These are phyloP conservation scores for Moniliella sp. DNA, from an alignment of 1,284 basidiomycete genomes.

Conservation along the genomic window DNA sequence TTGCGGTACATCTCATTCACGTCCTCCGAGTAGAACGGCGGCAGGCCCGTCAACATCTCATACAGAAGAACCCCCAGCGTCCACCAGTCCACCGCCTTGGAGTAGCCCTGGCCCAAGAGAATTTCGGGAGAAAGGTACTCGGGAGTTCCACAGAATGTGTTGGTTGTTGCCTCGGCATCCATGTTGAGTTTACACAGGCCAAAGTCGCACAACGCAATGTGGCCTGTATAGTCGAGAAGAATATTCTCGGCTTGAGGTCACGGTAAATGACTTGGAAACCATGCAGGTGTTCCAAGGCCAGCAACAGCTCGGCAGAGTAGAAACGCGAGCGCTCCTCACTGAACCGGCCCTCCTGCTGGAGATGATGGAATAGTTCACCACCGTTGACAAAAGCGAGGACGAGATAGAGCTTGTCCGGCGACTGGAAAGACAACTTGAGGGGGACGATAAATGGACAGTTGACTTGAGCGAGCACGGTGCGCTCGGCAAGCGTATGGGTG, in stretches of 20 bases:
- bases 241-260: conserved; percentile 93
- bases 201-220: conserved; percentile 94
- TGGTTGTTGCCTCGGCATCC: conserved; percentile 89
- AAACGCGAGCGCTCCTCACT: conserved; percentile 79
- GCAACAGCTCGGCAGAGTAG: conserved; percentile 83
- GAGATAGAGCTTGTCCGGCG: conserved; percentile 85
- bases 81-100: conserved; percentile 99
- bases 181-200: conserved; percentile 95
- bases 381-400: conserved; percentile 96
- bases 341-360: conserved; percentile 89
- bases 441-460: conserved; percentile 98
- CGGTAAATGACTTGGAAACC: conserved; percentile 95
- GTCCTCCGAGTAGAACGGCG: conserved; percentile 95
- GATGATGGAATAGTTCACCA: conserved; percentile 88
- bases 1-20: conserved; percentile 81
- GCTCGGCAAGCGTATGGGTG: conserved; percentile 87
- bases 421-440: conserved; percentile 96
- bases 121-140: conserved; percentile 74
- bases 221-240: conserved; percentile 82
- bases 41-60: conserved; percentile 91
- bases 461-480: conserved; percentile 84
- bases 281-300: conserved; percentile 83
- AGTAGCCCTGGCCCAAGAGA: conserved; percentile 85
- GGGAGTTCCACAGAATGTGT: conserved; percentile 95
- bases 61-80: conserved; percentile 88